Base-by-base conservation (phyloP, 2,329 filamentous ascomycete species). In the Diplodia corticola region DNA sequence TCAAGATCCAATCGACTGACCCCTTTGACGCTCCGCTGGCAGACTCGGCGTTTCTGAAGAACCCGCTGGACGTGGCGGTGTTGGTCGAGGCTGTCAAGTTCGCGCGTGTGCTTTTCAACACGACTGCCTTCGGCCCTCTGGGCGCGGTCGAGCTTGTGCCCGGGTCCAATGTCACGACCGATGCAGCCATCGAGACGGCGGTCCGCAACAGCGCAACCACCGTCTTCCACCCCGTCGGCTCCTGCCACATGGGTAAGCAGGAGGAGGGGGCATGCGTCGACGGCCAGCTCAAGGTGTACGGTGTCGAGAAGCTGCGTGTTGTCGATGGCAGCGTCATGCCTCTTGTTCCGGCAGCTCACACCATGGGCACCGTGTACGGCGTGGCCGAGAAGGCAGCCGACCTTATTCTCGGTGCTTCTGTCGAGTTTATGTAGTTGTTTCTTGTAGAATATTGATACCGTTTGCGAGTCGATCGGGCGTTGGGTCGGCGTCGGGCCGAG, bases 141-240 rank as follows among this genome's bases (percentile, higher is more conserved):
- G 66, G 68, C 10, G 71, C 72, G 17, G 59, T 68, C 9, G 73
- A 76, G 64, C 70, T 60, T 22, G 46, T 51, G 1, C 73, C 73
- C 10, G 71, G 72, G 15, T 69, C 73, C 50, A 70, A 71, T 54
- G 68, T 63, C 0, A 70, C 72, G 2, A 71, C 74, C 24, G 68
- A 71, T 48, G 71, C 73, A 15, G 71, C 73, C 37, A 67, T 71
- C 57, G 57, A 60, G 22, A 66, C 71, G 13, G 67, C 70, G 28
- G 64, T 67, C 22, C 67, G 55, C 54, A 50, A 67, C 2, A 70
- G 67, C 44, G 28, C 75, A 44, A 68, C 68, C 65, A 49, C 73
- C 71, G n/a, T 72, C 68, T 1, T 69, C 73, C 76, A 78, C 64
- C 72, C 75, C 7, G 68, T 67, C 13, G 72, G 76, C 9, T 73